Base-by-base conservation (phyloP, 169 alveolate species). In the Plasmodium blacklocki region DNA sequence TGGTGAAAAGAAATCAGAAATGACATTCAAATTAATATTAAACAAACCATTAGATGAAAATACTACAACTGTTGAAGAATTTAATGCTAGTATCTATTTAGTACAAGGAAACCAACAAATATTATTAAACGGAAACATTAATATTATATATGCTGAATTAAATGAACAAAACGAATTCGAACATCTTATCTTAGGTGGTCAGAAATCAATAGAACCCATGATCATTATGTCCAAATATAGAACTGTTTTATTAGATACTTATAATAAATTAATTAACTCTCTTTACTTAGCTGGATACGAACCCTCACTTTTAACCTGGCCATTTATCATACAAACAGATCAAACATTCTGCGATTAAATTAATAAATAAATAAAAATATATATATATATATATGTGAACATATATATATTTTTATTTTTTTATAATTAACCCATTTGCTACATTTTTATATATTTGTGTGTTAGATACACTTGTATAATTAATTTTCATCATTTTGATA, bases 281-380 rank as follows among this genome's bases (percentile, higher is more conserved):
- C 86, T 85, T 23, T 85, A 85, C 29, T 43, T 71, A 50, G 85
- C 91, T 85, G 91, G 91, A 29, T 85, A 85, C 19, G 87, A 85
- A 1, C 86, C 91, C 14, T 58, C 85, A 14, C 91, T 85, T 49
- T 52, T 85, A 9, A 85, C 19, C 21, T 85, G 91, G 91, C 91
- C 91, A 58, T 85, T 85, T 49, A 71, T 85, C 56, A 56, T 85
- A 21, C 86, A 68, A 39, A 71, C 87, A 15, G 91, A 85, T 60
- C 91, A 85, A 73, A 85, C 91, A 7, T 71, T 85, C 52, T 85
- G 91, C 23, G 86, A 85, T 29, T 85, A 52, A 76, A 29, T 18
- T 3, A 21, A 3, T 23, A 21, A 3, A 32, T 1, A 32, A 32
- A 32, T 32, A 1, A 32, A 1, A 26, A 4, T 32, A 32, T 4